Evolutionary conservation across 352 stramenopile species (phyloP).

Genomic region (Phytophthora chlamydospora): DNA sequence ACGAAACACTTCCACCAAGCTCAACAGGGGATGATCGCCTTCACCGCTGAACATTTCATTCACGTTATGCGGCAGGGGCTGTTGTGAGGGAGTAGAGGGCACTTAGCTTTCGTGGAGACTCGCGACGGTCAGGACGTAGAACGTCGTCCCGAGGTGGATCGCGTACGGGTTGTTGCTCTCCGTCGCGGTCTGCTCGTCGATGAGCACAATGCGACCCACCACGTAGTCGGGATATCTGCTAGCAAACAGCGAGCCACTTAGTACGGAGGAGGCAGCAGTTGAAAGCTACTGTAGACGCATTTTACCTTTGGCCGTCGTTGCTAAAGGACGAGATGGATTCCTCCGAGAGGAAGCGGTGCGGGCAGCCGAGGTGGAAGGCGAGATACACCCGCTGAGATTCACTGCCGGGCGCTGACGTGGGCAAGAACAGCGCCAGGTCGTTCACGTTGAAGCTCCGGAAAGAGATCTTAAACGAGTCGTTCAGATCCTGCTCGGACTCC

Average conservation of each 20-base stretch:
- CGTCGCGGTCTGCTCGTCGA: slow-evolving; percentile 85
- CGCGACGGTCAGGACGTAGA: slow-evolving; percentile 87
- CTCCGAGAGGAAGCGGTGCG: slow-evolving; percentile 86
- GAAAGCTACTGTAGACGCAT: slow-evolving; percentile 11
- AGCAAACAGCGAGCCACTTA: slow-evolving; percentile 2
- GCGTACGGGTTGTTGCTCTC: slow-evolving; percentile 85
- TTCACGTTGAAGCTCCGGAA: slow-evolving; percentile 86
- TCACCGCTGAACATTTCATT: slow-evolving; percentile 41
- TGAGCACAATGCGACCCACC: slow-evolving; percentile 86
- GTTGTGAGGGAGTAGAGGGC: not conserved
- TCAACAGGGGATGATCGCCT: slow-evolving; percentile 18
- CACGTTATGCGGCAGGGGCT: slow-evolving; percentile 33
- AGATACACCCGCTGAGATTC: slow-evolving; percentile 83
- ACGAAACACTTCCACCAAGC: too few relatives aligned
- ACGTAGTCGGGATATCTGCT: slow-evolving; percentile 89
- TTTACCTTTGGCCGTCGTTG: slow-evolving; percentile 76
- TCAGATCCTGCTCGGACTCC: slow-evolving; percentile 59
- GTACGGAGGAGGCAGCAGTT: not conserved
- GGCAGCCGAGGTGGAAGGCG: slow-evolving; percentile 86
- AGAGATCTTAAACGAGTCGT: slow-evolving; percentile 86
- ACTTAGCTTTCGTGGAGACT: slow-evolving; percentile 82
- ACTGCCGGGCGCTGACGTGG: slow-evolving; percentile 79
- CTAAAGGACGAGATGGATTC: slow-evolving; percentile 91
- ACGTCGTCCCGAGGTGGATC: slow-evolving; percentile 77
- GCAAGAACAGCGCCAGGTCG: slow-evolving; percentile 85